Evolutionary conservation across 2,329 filamentous ascomycete species (phyloP), one percentile per base, ranked within the genome.

Genomic region (Trichoderma cornu-damae): DNA sequence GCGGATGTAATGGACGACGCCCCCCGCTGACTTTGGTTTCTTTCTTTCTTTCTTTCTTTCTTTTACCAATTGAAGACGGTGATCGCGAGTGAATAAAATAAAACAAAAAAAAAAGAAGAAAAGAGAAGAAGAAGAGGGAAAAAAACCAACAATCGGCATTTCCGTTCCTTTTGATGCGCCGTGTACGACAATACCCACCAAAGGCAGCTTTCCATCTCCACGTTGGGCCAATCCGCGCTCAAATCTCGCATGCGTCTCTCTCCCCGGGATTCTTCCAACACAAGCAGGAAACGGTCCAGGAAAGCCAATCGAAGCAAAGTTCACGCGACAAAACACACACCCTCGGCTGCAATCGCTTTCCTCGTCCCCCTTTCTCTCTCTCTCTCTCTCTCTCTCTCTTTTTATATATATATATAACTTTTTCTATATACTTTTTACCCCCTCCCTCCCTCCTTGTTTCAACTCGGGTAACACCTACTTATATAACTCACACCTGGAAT

Each of bases 31-130:
- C 68, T 62, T 61, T 61, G 20, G 60, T 57, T 65, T 61, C 47
- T 57, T 65, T 61, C 47, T n/a, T n/a, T n/a, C n/a, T n/a, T n/a
- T n/a, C n/a, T n/a, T n/a, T 63, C 56, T 57, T 61, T 49, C 62
- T 59, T 53, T 59, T 37, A 34, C 28, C 18, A 7, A 52, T 18
- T 54, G 53, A 61, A 74, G 72, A 74, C 63, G 72, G 72, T 62
- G 71, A 74, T 61, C 66, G 64, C 64, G 70, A 73, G 59, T 69
- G 69, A 65, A 66, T 14, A 35, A 35, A 16, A 7, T 16, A 14
- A 48, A 37, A 20, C 16, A 28, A 11, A 24, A 42, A 20, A 52
- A 40, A 24, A 11, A 18, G 14, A 30, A 30, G 9, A 28, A 37
- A 37, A 43, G n/a, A 4, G 14, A 43, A n/a, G n/a, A n/a, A n/a